Evolutionary conservation across 176 grass and related monocot genomes (phyloP), one percentile per base, ranked within the genome.

Genomic region (Rhynchospora tenuis): DNA sequence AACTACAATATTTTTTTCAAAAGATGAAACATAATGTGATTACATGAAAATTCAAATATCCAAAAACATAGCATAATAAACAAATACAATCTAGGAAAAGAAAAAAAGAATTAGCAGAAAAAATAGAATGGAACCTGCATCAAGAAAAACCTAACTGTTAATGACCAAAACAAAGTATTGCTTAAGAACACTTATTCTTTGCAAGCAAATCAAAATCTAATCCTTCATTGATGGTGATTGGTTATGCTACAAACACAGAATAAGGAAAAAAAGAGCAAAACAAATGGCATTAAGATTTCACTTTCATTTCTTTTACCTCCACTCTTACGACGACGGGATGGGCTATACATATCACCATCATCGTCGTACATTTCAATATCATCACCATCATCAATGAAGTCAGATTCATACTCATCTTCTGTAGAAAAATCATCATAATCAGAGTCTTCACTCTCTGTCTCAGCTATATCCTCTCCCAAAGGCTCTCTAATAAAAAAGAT

Each of bases 361-460:
- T 87, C 92, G 46, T 56, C 91, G 73, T 92, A 64, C 68, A 84
- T 85, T 26, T 82, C 83, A 62, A 95, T 64, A 72, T 93, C 89
- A 0, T 89, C 95, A 59, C 22, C 89, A 71, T 92, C 90, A 86
- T 99, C 93, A 83, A 90, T 88, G 31, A 98, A 98, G 67, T 95
- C 96, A 48, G 86, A 91, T 78, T 95, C 92, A 79, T 92, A 94
- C 13, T 88, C 84, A 84, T 95, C 94, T 82, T 93, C 93, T 27
- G 91, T 86, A 51, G 86, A 15, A 43, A 69, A 64, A 43, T 5
- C 59, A 20, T 69, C 84, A 59, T 86, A 90, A 64, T 93, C 93
- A 5, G 92, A 92, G 61, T 86, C 86, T 38, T 90, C 88, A 62
- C 82, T 84, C 85, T 89, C 93, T 16, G 90, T 91, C 79, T 86